Base-by-base conservation (phyloP, 495 filamentous ascomycete species). In the Pseudoneurospora amorphoporcata region DNA sequence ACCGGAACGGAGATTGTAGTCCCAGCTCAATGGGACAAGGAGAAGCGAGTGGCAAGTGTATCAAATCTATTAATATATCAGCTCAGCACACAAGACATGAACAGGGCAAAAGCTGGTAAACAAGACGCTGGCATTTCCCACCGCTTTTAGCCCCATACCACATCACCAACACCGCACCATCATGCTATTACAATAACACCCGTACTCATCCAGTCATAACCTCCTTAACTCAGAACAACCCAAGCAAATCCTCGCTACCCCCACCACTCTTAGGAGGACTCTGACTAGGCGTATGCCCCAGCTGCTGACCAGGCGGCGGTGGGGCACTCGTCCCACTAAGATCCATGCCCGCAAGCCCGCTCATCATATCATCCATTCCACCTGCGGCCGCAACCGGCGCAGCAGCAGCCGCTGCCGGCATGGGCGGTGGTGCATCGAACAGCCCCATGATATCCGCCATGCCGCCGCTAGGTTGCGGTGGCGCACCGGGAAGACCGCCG, bases 401-500 rank as follows among this genome's bases (percentile, higher is more conserved):
- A 53, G 32, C 37, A 8, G 29, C 38, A 8, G 23, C 37, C 77
- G 42, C 76, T 77, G 45, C 75, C 75, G 69, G 80, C 81, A 72
- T 71, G 77, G 77, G 71, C 39, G 74, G 9, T 70, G 82, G 78
- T 2, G 84, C 85, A 73, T 88, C 90, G 77, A 96, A 96, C 45
- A 98, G 83, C 16, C 92, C 94, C 84, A 98, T 90, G 76, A 99
- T 88, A 78, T 98, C 95, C 73, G 95, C 94, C 84, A 99, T 87
- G 72, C 90, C 90, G 74, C 91, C 72, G 72, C 80, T 79, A 78
- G 85, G 74, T 9, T 81, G 76, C 72, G 79, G 75, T 81, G 85
- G 75, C 12, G 82, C 77, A 39, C 71, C 71, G 2, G 41, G 23
- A 14, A 69, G 47, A 0, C 71, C 73, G 35, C 84, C 79, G n/a